Evolutionary conservation across 768 basidiomycete species (phyloP), one percentile per base, ranked within the genome.

Genomic region (Kwoniella sp.): DNA sequence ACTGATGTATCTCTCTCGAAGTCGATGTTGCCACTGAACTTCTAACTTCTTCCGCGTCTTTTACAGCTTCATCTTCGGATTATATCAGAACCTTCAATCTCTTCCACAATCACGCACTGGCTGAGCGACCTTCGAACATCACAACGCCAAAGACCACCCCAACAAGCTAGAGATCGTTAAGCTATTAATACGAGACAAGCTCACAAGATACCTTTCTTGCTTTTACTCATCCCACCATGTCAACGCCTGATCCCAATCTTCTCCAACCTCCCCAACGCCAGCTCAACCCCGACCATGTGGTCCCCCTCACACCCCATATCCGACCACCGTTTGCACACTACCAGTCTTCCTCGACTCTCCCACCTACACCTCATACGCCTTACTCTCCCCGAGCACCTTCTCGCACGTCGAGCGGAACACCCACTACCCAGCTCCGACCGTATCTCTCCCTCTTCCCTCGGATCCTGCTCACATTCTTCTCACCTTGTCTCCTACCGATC

Each of bases 401-500:
- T 11, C 22, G 3, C 2, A 28, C 8, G 0, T 61, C n/a, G 26
- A 47, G 41, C 22, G 31, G 9, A 22, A 41, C 23, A 51, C 8
- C 26, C 1, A 17, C 55, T 23, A 68, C 60, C 12, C 58, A 82
- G 20, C 87, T 93, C 63, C 88, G 85, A 66, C 91, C 93, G 8
- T 94, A 94, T 80, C 88, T 97, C 55, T 85, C 87, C 69, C 88
- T 93, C 37, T 84, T 87, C 29, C 88, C 94, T 73, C 85, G 92
- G 52, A 86, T 95, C 30, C 92, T 92, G 25, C 86, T 95, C 13
- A 86, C 90, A 76, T 91, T 92, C 89, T 89, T 97, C 41, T 91
- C 93, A 9, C 93, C 92, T 70, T 92, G 92, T 31, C 88, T 96
- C 29, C 82, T 95, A 47, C 94, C 93, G 26, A 87, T 97, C 63